A percentile compares a stretch with the other conserved stretches of the same genome.
phyloP scores from a whole-genome alignment of 2,329 filamentous ascomycete genomes.

The Fonsecaea pugnacius region DNA sequence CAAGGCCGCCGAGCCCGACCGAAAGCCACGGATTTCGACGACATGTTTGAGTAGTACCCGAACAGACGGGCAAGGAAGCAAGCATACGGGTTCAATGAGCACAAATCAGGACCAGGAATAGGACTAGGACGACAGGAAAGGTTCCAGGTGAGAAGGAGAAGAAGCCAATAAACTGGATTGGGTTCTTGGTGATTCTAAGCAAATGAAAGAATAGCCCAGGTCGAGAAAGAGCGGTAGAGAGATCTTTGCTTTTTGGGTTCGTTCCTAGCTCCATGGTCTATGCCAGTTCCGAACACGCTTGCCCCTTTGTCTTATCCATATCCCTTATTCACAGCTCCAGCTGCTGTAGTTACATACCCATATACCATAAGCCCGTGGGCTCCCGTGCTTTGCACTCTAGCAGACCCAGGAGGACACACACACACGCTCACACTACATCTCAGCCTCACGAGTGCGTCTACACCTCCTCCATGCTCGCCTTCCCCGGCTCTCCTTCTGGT shows the following conservation, averaged over 20 bases:
- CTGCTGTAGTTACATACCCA: not conserved
- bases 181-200: not conserved
- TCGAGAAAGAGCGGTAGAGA: not conserved
- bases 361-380: not conserved
- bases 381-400: not conserved
- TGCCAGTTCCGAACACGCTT: not conserved
- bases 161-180: not conserved
- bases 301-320: not conserved
- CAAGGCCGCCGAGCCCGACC: slow-evolving; percentile 26
- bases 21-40: slow-evolving; percentile 31
- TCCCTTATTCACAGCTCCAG: not conserved
- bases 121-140: not conserved
- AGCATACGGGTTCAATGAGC: not conserved
- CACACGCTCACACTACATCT: not conserved
- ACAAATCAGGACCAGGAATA: not conserved
- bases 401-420: not conserved
- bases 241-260: slow-evolving; percentile 1
- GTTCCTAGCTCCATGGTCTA: not conserved
- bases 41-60: slow-evolving; percentile 30
- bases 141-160: not conserved
- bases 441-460: slow-evolving; percentile 3
- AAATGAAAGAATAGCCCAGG: not conserved
- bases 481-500: slow-evolving; percentile 31
- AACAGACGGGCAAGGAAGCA: not conserved
- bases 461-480: slow-evolving; percentile 30